Conservation (phyloP, 768 basidiomycete species). For the Roridomyces roridus region DNA sequence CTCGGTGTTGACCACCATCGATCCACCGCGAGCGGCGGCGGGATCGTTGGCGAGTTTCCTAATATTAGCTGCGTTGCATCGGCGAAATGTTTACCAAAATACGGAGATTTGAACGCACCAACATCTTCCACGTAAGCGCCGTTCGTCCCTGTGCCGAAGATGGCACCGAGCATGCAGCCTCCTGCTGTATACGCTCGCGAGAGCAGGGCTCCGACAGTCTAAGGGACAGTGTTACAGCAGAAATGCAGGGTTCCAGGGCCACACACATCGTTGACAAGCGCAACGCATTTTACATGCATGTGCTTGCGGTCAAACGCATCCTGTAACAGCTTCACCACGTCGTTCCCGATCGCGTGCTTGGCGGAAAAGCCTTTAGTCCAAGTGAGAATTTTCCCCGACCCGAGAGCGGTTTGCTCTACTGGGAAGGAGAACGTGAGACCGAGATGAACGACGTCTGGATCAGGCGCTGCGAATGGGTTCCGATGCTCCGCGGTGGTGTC, state of each 20-base stretch:
- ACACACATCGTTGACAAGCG: slow-evolving; percentile 83
- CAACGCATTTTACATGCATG: slow-evolving; percentile 80
- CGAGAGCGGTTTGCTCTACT: slow-evolving; percentile 94
- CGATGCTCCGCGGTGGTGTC: slow-evolving; percentile 45
- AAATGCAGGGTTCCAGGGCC: neutral
- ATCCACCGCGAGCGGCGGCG: slow-evolving; percentile 63
- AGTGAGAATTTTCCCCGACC: slow-evolving; percentile 87
- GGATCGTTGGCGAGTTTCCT: slow-evolving; percentile 77
- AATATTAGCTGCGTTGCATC: slow-evolving; percentile 60
- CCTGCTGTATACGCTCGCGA: slow-evolving; percentile 95
- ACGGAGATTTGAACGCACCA: slow-evolving; percentile 36
- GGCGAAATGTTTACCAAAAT: neutral
- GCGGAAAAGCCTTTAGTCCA: slow-evolving; percentile 94
- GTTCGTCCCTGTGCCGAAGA: slow-evolving; percentile 98
- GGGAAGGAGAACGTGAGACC: slow-evolving; percentile 98
- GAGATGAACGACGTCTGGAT: slow-evolving; percentile 55
- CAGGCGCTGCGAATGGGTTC: slow-evolving; percentile 18
- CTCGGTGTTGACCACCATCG: slow-evolving; percentile 97
- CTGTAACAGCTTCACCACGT: slow-evolving; percentile 81
- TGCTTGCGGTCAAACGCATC: slow-evolving; percentile 84
- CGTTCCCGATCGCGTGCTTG: slow-evolving; percentile 78
- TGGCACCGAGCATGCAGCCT: slow-evolving; percentile 86
- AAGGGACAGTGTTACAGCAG: neutral
- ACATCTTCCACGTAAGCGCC: slow-evolving; percentile 95
- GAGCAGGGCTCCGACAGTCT: slow-evolving; percentile 96